Base-by-base conservation (phyloP, 1,284 basidiomycete species). In the Malassezia globosa region DNA sequence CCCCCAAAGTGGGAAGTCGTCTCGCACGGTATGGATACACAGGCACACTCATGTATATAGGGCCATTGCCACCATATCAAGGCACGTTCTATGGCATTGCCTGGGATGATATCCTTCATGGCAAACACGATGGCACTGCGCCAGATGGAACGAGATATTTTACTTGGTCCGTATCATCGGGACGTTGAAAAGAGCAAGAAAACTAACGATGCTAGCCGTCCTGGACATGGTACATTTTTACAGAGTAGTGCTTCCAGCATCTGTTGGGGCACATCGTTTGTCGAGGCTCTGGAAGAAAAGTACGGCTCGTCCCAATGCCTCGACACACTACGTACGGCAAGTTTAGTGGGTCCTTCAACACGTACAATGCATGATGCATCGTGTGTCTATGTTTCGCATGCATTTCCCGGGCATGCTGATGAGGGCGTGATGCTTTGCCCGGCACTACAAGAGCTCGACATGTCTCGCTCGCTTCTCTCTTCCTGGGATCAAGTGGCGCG, bases 81-180 rank as follows among this genome's bases (percentile, higher is more conserved):
- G 85, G 84, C 8, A 60, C 73, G 13, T 97, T 92, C 90, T 78
- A 90, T 4, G 92, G 92, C 11, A 79, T 96, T 42, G 90, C 96
- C 74, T 97, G 90, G 86, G 92, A 97, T 64, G 82, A 88, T 64
- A 77, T 82, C 5, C 53, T 69, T 1, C 78, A 85, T 44, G 90
- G 90, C 22, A 92, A 85, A 72, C 89, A 96, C 69, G 80, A 83
- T 59, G 92, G 92, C 10, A 71, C 76, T 48, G 46, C 42, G 29
- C 85, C 84, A 69, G 81, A 85, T 57, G 84, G 81, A 27, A 79
- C 76, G 47, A 77, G 76, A 27, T 90, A 94, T 72, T 97, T 96
- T 69, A 10, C 38, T 40, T 52, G 58, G 42, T 50, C 25, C 27
- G 52, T 18, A n/a, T n/a, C n/a, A n/a, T n/a, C n/a, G n/a, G n/a